Percentiles rank a stretch among this genome's conserved stretches.
Evolutionary conservation across 2,329 filamentous ascomycete species (phyloP).

Genomic region (Claviceps sp.): DNA sequence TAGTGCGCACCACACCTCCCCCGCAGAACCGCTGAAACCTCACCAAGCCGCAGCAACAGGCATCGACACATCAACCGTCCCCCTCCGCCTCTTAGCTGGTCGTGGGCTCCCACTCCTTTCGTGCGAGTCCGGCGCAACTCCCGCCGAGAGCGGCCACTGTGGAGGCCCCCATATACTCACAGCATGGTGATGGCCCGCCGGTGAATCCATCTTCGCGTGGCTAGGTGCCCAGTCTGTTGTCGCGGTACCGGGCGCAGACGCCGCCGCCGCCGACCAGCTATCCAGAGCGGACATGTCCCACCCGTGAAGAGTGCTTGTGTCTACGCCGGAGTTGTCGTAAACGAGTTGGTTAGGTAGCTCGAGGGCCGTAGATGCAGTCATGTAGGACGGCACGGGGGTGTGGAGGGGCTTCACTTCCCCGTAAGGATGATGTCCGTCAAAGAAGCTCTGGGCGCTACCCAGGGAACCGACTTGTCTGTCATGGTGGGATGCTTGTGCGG

Average conservation of each 20-base stretch:
- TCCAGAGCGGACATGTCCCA: slow-evolving; percentile 27
- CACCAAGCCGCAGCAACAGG: slow-evolving; percentile 21
- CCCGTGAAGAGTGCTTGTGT: slow-evolving; percentile 18
- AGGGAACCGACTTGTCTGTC: slow-evolving; percentile 14
- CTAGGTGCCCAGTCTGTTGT: slow-evolving; percentile 20
- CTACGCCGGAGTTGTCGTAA: slow-evolving; percentile 21
- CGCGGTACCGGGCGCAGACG: slow-evolving; percentile 12
- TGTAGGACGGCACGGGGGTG: slow-evolving; percentile 17
- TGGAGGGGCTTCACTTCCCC: slow-evolving; percentile 22
- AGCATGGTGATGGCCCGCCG: slow-evolving; percentile 9
- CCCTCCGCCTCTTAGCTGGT: slow-evolving; percentile 24
- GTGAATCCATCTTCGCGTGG: slow-evolving; percentile 17
- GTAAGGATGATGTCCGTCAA: slow-evolving; percentile 19
- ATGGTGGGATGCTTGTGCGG: slow-evolving; percentile 12
- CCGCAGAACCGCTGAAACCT: neutral
- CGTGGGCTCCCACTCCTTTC: slow-evolving; percentile 23
- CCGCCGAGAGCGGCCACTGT: slow-evolving; percentile 20
- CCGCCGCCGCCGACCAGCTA: slow-evolving; percentile 15
- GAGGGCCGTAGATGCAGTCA: slow-evolving; percentile 16
- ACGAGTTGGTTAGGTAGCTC: slow-evolving; percentile 20
- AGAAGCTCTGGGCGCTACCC: slow-evolving; percentile 18
- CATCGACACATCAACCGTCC: slow-evolving; percentile 19
- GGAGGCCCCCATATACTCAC: slow-evolving; percentile 22
- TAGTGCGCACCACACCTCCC: too few relatives aligned
- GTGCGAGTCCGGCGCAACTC: slow-evolving; percentile 11